Evolutionary conservation across 257 asterid species (phyloP), one percentile per base, ranked within the genome.

Genomic region (Paulownia fortunei): DNA sequence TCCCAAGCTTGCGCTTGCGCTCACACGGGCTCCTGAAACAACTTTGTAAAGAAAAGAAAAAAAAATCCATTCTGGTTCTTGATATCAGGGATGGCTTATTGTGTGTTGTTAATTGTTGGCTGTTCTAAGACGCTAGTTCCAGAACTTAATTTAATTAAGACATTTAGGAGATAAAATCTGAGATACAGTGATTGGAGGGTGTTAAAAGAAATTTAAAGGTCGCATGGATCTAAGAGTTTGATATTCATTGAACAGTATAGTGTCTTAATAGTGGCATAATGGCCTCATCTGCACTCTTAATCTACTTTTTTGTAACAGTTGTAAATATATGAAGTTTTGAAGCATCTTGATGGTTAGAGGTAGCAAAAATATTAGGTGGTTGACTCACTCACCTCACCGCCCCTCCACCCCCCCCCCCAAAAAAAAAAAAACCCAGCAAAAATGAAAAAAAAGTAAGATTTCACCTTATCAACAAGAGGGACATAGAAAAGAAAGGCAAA

Each of bases 361-460:
- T 34, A 39, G 26, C 62, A 52, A 23, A 21, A 37, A 55, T 66
- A 11, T 55, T 58, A 18, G 76, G 76, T 55, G 71, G 70, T 68
- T 69, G 59, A 41, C 36, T n/a, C n/a, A n/a, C n/a, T n/a, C n/a
- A n/a, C n/a, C n/a, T n/a, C n/a, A n/a, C n/a, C 10, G 1, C 59
- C 23, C 23, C 23, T 1, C 58, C 3, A 51, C 23, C 58, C 58
- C 58, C 3, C 4, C n/a, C n/a, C n/a, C n/a, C 16, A 51, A n/a
- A 18, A 18, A 51, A 51, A 51, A 51, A 54, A 5, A 18, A 54
- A 54, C n/a, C n/a, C n/a, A n/a, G n/a, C n/a, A 54, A 54, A 54
- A 54, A 21, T 13, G n/a, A n/a, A n/a, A n/a, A n/a, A n/a, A n/a
- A n/a, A n/a, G n/a, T n/a, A n/a, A n/a, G n/a, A 26, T 13, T 42